A percentile compares a stretch with the other conserved stretches of the same genome.
phyloP scores from a whole-genome alignment of 768 basidiomycete genomes.

The Tremella yokohamensis region DNA sequence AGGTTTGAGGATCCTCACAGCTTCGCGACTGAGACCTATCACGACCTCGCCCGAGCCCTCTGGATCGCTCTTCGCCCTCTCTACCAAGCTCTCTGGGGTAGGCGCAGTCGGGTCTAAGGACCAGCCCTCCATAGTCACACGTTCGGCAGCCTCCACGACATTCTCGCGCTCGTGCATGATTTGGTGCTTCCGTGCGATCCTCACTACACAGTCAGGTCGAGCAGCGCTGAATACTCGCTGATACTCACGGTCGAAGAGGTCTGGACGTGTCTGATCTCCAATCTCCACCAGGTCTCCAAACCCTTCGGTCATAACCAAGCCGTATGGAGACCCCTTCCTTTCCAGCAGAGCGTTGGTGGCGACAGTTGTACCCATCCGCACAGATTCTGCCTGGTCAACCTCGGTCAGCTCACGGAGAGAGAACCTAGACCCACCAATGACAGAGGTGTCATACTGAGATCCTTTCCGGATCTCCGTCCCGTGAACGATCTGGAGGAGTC shows the following conservation, averaged over 20 bases:
- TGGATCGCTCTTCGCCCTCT: not conserved
- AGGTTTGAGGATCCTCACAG: conserved; percentile 19
- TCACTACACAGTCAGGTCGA: conserved; percentile 58
- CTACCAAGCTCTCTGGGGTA: no score
- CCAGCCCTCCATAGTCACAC: conserved; percentile 61
- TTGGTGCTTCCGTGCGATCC: no score
- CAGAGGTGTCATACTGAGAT: conserved; percentile 48
- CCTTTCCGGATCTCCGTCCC: conserved; percentile 60
- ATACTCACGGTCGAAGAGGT: conserved; percentile 92
- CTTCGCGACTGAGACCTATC: conserved; percentile 23
- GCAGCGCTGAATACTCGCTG: conserved; percentile 60
- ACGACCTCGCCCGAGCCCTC: conserved; percentile 13
- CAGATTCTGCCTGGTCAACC: conserved; percentile 56
- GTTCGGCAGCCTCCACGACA: conserved; percentile 66
- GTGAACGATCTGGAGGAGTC: conserved; percentile 74
- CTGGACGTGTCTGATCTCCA: conserved; percentile 89
- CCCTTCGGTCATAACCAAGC: conserved; percentile 71
- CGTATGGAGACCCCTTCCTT: conserved; percentile 87
- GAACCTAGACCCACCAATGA: conserved; percentile 18
- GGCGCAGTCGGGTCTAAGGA: not conserved
- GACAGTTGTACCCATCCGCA: conserved; percentile 32
- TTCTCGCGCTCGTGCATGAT: no score
- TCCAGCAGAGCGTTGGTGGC: conserved; percentile 88
- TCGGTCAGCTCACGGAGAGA: conserved; percentile 87
- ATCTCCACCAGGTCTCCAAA: conserved; percentile 75